phyloP scores from a whole-genome alignment of 805 yeast genomes.

The Ogataea dorogensis region DNA sequence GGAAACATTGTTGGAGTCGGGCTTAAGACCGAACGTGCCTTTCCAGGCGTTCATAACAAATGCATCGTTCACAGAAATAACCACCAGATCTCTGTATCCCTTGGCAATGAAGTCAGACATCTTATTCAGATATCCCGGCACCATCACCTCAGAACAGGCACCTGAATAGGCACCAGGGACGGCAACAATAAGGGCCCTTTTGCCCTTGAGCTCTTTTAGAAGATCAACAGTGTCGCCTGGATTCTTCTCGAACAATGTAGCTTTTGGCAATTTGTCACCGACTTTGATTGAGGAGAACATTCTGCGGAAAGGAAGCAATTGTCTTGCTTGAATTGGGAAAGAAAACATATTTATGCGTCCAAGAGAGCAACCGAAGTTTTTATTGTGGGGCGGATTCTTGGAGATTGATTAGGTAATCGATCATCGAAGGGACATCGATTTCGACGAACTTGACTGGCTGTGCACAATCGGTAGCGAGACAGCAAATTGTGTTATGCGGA shows the following conservation, averaged over 20 bases:
- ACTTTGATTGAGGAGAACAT: conserved; percentile 20
- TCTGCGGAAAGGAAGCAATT: conserved; percentile 6
- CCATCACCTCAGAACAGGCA: conserved; percentile 68
- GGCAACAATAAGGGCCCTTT: conserved; percentile 50
- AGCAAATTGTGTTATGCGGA: conserved; percentile 7
- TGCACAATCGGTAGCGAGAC: conserved; percentile 1
- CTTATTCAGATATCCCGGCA: conserved; percentile 67
- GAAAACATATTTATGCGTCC: neutral
- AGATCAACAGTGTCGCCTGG: conserved; percentile 25
- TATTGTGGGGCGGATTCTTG: conserved; percentile 6
- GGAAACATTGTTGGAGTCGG: conserved; percentile 20
- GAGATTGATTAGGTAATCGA: conserved; percentile 5
- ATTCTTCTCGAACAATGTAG: conserved; percentile 23
- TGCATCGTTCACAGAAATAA: conserved; percentile 82
- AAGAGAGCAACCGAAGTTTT: too few relatives aligned
- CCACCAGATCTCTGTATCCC: conserved; percentile 62
- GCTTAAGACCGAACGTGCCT: conserved; percentile 37
- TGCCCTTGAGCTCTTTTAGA: conserved; percentile 21
- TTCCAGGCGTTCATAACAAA: conserved; percentile 86
- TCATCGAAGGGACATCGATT: conserved; percentile 1
- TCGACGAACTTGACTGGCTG: neutral
- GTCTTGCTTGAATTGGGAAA: neutral
- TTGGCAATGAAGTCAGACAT: conserved; percentile 53
- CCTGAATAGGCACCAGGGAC: conserved; percentile 82
- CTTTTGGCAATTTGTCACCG: conserved; percentile 24